Evolutionary conservation across 2,329 filamentous ascomycete genomes (phyloP), one percentile per base, ranked within the genome.

Genomic region (Tolypocladium guangdongense): DNA sequence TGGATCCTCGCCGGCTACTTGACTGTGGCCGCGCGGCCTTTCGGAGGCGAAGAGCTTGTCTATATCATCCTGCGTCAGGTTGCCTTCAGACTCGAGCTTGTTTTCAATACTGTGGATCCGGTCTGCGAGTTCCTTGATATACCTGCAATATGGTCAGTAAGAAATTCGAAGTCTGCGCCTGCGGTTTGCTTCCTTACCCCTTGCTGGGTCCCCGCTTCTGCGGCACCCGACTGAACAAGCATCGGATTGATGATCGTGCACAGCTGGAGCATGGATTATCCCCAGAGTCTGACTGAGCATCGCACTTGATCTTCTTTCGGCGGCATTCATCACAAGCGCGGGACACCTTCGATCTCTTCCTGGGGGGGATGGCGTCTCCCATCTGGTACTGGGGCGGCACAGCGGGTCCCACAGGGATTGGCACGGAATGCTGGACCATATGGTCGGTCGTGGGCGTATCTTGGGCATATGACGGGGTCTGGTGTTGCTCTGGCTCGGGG

Each of bases 71-170:
- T 74, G 70, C 41, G 67, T 73, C 54, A 68, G 63, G 41, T 62
- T 71, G 55, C 68, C 68, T 35, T 80, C 77, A 10, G 72, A 75
- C 41, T 78, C 80, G 54, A 93, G 82, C 64, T 89, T 87, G 59
- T 85, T 87, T 66, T 95, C 90, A 47, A 96, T 84, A 45, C 81
- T 85, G 62, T 91, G 84, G 55, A 96, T 83, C 30, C 90, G 78
- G 64, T 95, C 90, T 27, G 90, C 89, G 24, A 96, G 78, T 67
- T 95, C 90, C 66, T 95, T 95, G 67, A 96, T 96, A 62, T 95
- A 95, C 18, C 85, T 88, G 62, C n/a, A 7, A 7, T 14, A 22
- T 27, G 11, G 33, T 32, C 30, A 41, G 10, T 32, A 16, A 6
- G 14, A 4, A 16, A 16, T 6, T 43, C 20, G 10, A 20, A 14